phyloP scores from a whole-genome alignment of 768 basidiomycete species.

The Hygrophoropsis aurantiaca region DNA sequence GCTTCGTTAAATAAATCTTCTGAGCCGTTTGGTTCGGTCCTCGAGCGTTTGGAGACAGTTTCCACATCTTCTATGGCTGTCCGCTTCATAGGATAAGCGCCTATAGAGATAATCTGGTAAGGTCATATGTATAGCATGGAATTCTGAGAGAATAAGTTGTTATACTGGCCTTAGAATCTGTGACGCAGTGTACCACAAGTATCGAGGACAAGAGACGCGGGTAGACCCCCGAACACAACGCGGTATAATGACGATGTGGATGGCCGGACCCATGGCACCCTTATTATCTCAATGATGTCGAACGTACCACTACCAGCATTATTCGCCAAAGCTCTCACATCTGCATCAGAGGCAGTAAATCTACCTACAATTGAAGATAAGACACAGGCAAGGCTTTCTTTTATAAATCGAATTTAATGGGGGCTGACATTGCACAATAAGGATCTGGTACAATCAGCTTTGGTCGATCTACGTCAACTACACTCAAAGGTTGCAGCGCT shows the following conservation, averaged over 20 bases:
- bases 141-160: too few relatives aligned
- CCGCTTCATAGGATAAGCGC: conserved; percentile 5
- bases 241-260: not conserved
- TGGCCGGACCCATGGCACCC: conserved; percentile 6
- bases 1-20: conserved; percentile 20
- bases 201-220: conserved; percentile 6
- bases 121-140: too few relatives aligned
- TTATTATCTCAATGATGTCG: conserved; percentile 12
- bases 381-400: conserved; percentile 38
- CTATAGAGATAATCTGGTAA: too few relatives aligned
- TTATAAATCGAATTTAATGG: not conserved
- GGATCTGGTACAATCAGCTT: conserved; percentile 57
- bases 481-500: conserved; percentile 55
- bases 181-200: not conserved
- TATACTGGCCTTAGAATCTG: too few relatives aligned
- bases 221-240: conserved; percentile 7
- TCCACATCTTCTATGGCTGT: not conserved
- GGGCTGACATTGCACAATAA: conserved; percentile 26
- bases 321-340: conserved; percentile 40
- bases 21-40: not conserved
- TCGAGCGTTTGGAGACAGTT: not conserved
- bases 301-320: conserved; percentile 35
- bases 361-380: conserved; percentile 42
- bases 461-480: conserved; percentile 56
- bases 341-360: conserved; percentile 36